These are phyloP conservation scores for Nicotiana paniculata DNA, from an alignment of 257 asterid species.

Conservation along the genomic window DNA sequence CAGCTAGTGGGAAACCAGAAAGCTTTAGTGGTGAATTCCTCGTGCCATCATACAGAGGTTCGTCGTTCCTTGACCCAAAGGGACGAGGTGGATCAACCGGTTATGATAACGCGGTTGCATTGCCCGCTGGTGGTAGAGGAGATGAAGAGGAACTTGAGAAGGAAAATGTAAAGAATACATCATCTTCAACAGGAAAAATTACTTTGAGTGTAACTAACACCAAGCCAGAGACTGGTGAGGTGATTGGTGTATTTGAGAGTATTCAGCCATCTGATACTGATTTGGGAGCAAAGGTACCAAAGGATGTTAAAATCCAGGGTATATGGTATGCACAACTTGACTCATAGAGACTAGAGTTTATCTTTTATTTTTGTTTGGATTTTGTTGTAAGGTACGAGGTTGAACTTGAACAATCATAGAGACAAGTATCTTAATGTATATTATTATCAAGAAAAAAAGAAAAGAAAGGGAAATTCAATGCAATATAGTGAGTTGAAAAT, in stretches of 20 bases:
- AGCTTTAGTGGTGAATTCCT: conserved; percentile 62
- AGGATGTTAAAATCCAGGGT: conserved; percentile 88
- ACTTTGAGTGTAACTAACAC: conserved; percentile 69
- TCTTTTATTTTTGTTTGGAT: conserved; percentile 22
- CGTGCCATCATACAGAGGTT: conserved; percentile 91
- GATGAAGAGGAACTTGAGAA: conserved; percentile 87
- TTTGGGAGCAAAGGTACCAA: conserved; percentile 86
- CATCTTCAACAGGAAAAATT: conserved; percentile 68
- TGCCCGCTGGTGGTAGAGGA: conserved; percentile 98
- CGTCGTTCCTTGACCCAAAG: conserved; percentile 97
- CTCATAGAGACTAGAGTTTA: conserved; percentile 17
- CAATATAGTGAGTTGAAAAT: too few species aligned
- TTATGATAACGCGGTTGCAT: conserved; percentile 84
- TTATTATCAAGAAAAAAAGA: too few species aligned
- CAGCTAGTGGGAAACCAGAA: conserved; percentile 75
- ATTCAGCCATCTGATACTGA: conserved; percentile 93
- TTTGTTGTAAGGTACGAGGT: conserved; percentile 35
- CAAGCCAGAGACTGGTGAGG: conserved; percentile 91
- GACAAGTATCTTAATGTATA: conserved; percentile 34
- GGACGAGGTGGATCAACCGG: conserved; percentile 97
- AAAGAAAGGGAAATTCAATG: too few species aligned
- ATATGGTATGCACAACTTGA: conserved; percentile 94
- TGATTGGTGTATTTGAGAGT: conserved; percentile 90
- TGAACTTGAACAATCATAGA: conserved; percentile 20
- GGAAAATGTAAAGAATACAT: conserved; percentile 71